Evolutionary conservation across 192 early-diverging fungal genomes (phyloP).

Genomic region (Rhizophagus prolifer): DNA sequence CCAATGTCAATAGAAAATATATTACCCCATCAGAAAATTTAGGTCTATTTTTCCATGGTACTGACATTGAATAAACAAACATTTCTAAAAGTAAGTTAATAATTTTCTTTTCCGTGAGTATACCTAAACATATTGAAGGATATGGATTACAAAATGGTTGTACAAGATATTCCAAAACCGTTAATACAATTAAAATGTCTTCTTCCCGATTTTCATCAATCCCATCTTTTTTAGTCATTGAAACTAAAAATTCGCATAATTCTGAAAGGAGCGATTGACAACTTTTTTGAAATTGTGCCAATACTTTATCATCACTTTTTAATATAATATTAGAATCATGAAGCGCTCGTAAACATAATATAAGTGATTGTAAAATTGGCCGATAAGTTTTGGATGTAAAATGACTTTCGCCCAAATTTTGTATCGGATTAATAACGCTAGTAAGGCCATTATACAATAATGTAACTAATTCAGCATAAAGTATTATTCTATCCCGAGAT

Average conservation of each 20-base stretch:
- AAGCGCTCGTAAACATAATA: constrained; percentile 38
- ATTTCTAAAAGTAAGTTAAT: constrained; percentile 12
- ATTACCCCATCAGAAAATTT: constrained; percentile 5
- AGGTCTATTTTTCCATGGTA: constrained; percentile 17
- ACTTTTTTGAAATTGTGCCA: constrained; percentile 2
- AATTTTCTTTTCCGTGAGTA: constrained; percentile 12
- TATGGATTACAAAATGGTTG: constrained; percentile 23
- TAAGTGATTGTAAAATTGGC: constrained; percentile 37
- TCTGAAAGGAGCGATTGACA: constrained; percentile 12
- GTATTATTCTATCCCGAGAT: neutral
- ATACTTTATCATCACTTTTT: neutral
- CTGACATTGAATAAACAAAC: constrained; percentile 18
- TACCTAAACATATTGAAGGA: constrained; percentile 7
- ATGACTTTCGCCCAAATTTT: neutral
- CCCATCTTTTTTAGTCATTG: neutral
- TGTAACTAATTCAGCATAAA: constrained; percentile 15
- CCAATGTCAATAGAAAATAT: constrained; percentile 20
- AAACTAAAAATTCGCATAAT: constrained; percentile 7
- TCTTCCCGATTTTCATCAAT: neutral
- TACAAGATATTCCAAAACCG: constrained; percentile 6
- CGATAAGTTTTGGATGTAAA: constrained; percentile 31
- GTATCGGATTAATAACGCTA: constrained; percentile 10
- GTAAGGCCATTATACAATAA: constrained; percentile 18
- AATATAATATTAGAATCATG: neutral
- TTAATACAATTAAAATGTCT: constrained; percentile 18